phyloP scores from a whole-genome alignment of 164 flowering plant species.

The Magnolia changhungtana region DNA sequence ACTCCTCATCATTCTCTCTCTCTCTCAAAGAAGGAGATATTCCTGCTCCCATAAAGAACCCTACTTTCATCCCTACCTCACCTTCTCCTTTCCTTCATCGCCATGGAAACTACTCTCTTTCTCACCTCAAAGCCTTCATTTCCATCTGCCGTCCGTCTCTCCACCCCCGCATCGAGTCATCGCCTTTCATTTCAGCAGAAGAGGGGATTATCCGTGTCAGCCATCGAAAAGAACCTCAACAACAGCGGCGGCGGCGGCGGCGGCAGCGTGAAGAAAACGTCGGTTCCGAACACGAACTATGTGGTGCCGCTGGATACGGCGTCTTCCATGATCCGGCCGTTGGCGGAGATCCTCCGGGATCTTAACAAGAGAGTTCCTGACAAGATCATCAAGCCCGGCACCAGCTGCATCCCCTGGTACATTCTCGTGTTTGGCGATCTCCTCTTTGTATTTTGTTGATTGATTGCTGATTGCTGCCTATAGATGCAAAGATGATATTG shows the following conservation, averaged over 20 bases:
- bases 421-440: neutral
- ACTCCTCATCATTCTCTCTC: neutral
- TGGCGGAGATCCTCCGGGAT: conserved; percentile 82
- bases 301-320: conserved; percentile 81
- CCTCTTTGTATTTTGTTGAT: too few species aligned
- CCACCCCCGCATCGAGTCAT: neutral
- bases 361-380: conserved; percentile 90
- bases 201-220: neutral
- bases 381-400: conserved; percentile 43
- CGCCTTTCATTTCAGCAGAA: neutral
- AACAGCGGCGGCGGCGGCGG: conserved; percentile 3
- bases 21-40: neutral
- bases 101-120: conserved; percentile 11
- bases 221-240: conserved; percentile 14
- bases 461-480: too few species aligned
- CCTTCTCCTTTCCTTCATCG: neutral
- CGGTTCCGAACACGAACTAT: conserved; percentile 60
- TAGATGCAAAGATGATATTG: too few species aligned
- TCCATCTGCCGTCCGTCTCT: neutral
- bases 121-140: neutral
- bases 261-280: conserved; percentile 5
- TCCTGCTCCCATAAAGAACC: neutral
- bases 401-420: conserved; percentile 63
- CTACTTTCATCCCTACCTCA: neutral
- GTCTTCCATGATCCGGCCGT: conserved; percentile 70